Percentiles rank a stretch among this genome's conserved stretches.
phyloP scores from a whole-genome alignment of 2,329 filamentous ascomycete genomes.

The Fusarium armeniacum region DNA sequence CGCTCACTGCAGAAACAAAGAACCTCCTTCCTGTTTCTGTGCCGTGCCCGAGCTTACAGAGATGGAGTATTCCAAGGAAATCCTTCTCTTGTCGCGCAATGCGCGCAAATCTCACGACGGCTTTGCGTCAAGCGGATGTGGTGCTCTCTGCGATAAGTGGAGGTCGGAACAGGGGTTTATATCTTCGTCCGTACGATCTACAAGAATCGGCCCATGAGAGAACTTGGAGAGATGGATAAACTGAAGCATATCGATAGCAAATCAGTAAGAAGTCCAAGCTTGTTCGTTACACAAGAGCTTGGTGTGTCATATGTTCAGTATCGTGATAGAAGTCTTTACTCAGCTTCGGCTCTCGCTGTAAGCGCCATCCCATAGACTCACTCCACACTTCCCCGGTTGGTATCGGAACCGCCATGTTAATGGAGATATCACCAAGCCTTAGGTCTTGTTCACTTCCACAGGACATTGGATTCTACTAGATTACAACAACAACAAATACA shows the following conservation, averaged over 20 bases:
- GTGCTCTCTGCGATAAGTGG: slow-evolving; percentile 37
- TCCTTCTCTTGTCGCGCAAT: slow-evolving; percentile 10
- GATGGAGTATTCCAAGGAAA: neutral
- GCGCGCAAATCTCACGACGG: slow-evolving; percentile 14
- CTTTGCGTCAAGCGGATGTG: slow-evolving; percentile 41
- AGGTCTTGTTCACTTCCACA: neutral
- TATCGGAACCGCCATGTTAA: neutral
- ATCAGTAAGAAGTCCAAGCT: neutral
- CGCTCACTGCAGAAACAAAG: slow-evolving; percentile 22
- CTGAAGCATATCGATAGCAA: slow-evolving; percentile 15
- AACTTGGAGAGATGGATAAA: slow-evolving; percentile 8
- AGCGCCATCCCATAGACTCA: slow-evolving; percentile 11
- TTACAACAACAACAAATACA: neutral
- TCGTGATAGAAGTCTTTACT: slow-evolving; percentile 25
- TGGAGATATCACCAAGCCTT: neutral
- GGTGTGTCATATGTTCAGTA: slow-evolving; percentile 28
- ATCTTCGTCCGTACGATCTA: slow-evolving; percentile 12
- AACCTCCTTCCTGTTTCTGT: slow-evolving; percentile 7
- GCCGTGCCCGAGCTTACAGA: slow-evolving; percentile 9
- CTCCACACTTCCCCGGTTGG: neutral
- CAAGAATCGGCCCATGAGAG: slow-evolving; percentile 18
- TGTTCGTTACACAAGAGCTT: slow-evolving; percentile 22
- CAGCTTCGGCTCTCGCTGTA: slow-evolving; percentile 15
- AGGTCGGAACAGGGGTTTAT: slow-evolving; percentile 30
- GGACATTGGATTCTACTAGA: neutral